Percentiles rank a stretch among this genome's conserved stretches.
These are phyloP conservation scores for Gracilaria gracilis DNA, from an alignment of 23 red algal genomes.

Conservation along the genomic window DNA sequence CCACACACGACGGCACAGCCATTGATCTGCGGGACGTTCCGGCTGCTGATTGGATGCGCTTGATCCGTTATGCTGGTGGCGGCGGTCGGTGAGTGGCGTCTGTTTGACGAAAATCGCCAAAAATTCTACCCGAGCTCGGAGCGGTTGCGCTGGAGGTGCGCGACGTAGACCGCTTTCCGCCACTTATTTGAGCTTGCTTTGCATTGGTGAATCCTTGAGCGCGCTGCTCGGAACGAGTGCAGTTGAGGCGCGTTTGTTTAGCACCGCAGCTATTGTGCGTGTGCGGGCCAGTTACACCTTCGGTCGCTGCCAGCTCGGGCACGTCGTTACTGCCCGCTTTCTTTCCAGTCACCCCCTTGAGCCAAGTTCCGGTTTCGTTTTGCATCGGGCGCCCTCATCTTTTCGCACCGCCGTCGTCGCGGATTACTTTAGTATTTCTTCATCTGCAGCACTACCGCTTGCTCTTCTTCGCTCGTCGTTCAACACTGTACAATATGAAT, in stretches of 20 bases:
- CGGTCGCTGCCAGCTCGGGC: neutral
- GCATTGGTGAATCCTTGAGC: too few relatives aligned
- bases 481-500: conserved; percentile 21
- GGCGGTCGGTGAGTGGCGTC: neutral
- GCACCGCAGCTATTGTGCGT: too few relatives aligned
- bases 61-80: neutral
- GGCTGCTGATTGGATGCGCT: neutral
- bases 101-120: neutral
- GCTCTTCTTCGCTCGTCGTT: neutral
- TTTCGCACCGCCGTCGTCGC: too few relatives aligned
- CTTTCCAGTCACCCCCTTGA: too few relatives aligned
- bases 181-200: conserved; percentile 10
- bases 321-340: too few relatives aligned
- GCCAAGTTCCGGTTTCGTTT: too few relatives aligned
- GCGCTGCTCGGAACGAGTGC: too few relatives aligned
- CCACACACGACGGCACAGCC: neutral
- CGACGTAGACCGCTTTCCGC: neutral
- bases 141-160: neutral
- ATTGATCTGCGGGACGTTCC: neutral
- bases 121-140: neutral
- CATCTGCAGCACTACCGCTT: too few relatives aligned
- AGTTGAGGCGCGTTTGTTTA: too few relatives aligned
- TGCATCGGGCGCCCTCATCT: too few relatives aligned
- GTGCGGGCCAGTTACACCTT: neutral
- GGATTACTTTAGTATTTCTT: too few relatives aligned